phyloP scores from a whole-genome alignment of 177 flowering plant genomes.

The Vitis hybrid region DNA sequence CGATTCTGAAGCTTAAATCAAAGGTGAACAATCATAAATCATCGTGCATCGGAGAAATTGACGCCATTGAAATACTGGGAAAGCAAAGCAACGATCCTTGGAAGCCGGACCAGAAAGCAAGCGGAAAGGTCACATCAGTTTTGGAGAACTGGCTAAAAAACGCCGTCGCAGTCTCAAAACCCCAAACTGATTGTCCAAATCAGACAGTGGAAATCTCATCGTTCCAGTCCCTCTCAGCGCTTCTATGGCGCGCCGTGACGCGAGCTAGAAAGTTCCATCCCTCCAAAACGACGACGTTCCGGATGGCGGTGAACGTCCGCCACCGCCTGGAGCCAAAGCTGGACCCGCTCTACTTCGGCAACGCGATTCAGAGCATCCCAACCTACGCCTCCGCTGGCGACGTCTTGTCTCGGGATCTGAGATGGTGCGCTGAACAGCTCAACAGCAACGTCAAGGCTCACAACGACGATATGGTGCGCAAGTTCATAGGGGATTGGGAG shows the following conservation, averaged over 20 bases:
- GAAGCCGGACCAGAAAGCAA: neutral
- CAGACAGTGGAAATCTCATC: conserved; percentile 54
- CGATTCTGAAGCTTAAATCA: conserved; percentile 47
- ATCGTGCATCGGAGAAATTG: conserved; percentile 8
- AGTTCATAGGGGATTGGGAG: conserved; percentile 48
- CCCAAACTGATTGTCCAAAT: conserved; percentile 5
- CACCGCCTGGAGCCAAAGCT: conserved; percentile 56
- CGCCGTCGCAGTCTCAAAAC: conserved; percentile 10
- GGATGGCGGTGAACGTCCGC: conserved; percentile 68
- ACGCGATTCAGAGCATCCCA: conserved; percentile 65
- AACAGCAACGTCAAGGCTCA: conserved; percentile 43
- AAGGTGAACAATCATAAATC: conserved; percentile 27
- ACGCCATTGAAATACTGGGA: conserved; percentile 37
- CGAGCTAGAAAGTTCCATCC: conserved; percentile 52
- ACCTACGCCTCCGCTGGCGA: conserved; percentile 53
- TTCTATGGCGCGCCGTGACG: conserved; percentile 63
- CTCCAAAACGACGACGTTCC: conserved; percentile 53
- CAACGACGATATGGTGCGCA: conserved; percentile 37
- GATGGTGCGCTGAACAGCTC: conserved; percentile 70
- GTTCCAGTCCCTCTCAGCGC: conserved; percentile 62
- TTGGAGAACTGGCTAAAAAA: conserved; percentile 25
- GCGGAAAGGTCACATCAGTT: conserved; percentile 19
- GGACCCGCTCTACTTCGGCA: conserved; percentile 65
- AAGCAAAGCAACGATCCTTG: conserved; percentile 44
- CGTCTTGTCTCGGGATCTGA: conserved; percentile 37